phyloP scores from a whole-genome alignment of 2,329 filamentous ascomycete species.

The Scedosporium dehoogii region DNA sequence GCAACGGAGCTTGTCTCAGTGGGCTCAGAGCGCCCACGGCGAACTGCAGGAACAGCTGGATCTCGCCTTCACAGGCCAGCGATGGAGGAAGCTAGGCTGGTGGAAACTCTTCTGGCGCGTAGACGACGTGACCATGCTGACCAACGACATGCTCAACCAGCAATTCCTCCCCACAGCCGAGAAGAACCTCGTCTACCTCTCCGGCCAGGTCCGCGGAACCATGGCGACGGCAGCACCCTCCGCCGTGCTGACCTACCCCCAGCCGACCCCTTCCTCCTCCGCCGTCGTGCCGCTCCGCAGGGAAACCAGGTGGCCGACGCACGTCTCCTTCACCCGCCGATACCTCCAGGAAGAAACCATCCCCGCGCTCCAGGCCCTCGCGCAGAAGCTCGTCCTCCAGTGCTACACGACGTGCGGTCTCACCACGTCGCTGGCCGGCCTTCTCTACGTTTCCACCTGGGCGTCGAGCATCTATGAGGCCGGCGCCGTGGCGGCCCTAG shows the following conservation, averaged over 20 bases:
- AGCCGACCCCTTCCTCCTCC: background rate
- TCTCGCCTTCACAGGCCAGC: slow-evolving; percentile 61
- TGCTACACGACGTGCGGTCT: slow-evolving; percentile 63
- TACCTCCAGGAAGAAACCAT: slow-evolving; percentile 58
- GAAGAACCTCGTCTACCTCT: slow-evolving; percentile 70
- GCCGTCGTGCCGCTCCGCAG: slow-evolving; percentile 3
- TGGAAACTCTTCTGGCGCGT: slow-evolving; percentile 95
- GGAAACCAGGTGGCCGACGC: slow-evolving; percentile 55
- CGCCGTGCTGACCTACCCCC: background rate
- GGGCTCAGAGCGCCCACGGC: slow-evolving; percentile 71
- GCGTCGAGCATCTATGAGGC: slow-evolving; percentile 49
- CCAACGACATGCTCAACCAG: slow-evolving; percentile 65
- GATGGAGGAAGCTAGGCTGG: slow-evolving; percentile 78
- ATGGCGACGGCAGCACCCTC: slow-evolving; percentile 28
- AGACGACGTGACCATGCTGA: slow-evolving; percentile 80
- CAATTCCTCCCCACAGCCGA: slow-evolving; percentile 72
- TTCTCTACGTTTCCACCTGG: slow-evolving; percentile 47
- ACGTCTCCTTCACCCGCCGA: slow-evolving; percentile 62
- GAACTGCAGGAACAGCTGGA: slow-evolving; percentile 77
- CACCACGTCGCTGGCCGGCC: slow-evolving; percentile 40
- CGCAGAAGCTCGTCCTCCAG: slow-evolving; percentile 65
- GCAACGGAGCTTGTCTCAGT: slow-evolving; percentile 51
- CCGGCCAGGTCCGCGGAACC: slow-evolving; percentile 42
- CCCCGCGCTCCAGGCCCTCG: slow-evolving; percentile 60
- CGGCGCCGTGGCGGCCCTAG: slow-evolving; percentile 50